Conservation (phyloP, 2,329 filamentous ascomycete species). For the Tolypocladium inflatum region DNA sequence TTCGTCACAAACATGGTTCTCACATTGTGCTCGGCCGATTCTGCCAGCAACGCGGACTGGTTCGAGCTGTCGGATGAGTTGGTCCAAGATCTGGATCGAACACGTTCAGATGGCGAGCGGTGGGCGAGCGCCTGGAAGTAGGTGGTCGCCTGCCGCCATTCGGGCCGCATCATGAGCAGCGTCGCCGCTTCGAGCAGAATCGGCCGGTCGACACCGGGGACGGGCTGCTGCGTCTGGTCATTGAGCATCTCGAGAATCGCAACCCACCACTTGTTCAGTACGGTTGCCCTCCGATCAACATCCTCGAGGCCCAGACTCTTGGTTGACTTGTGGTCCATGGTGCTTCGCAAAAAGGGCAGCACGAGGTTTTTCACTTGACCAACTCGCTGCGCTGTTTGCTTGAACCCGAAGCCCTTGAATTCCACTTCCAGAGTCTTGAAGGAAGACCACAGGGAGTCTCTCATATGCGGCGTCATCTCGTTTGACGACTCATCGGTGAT, state of each 20-base stretch:
- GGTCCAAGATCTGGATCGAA: constrained; percentile 35
- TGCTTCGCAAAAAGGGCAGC: constrained; percentile 66
- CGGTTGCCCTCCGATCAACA: constrained; percentile 67
- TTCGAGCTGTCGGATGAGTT: constrained; percentile 55
- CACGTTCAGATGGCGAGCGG: constrained; percentile 37
- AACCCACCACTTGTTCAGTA: constrained; percentile 88
- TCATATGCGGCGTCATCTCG: constrained; percentile 31
- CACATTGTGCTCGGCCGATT: constrained; percentile 79
- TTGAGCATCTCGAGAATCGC: constrained; percentile 74
- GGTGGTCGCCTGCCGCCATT: constrained; percentile 71
- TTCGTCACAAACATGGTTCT: constrained; percentile 80
- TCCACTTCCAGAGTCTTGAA: constrained; percentile 46
- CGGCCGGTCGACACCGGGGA: constrained; percentile 77
- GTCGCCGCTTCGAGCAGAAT: constrained; percentile 69
- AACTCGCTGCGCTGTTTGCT: constrained; percentile 64
- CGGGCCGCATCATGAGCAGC: constrained; percentile 76
- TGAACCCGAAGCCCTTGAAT: constrained; percentile 53
- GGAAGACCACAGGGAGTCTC: constrained; percentile 44
- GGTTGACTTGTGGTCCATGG: constrained; percentile 59
- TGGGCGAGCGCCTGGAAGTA: constrained; percentile 54
- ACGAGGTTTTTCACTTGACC: constrained; percentile 63
- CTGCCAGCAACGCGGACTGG: constrained; percentile 39
- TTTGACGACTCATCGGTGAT: constrained; percentile 35
- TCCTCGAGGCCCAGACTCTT: constrained; percentile 63
- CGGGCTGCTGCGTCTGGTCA: constrained; percentile 55